Evolutionary conservation across 208 protist genomes (phyloP), one percentile per base, ranked within the genome.

Genomic region (Acanthamoeba lugdunensis): DNA sequence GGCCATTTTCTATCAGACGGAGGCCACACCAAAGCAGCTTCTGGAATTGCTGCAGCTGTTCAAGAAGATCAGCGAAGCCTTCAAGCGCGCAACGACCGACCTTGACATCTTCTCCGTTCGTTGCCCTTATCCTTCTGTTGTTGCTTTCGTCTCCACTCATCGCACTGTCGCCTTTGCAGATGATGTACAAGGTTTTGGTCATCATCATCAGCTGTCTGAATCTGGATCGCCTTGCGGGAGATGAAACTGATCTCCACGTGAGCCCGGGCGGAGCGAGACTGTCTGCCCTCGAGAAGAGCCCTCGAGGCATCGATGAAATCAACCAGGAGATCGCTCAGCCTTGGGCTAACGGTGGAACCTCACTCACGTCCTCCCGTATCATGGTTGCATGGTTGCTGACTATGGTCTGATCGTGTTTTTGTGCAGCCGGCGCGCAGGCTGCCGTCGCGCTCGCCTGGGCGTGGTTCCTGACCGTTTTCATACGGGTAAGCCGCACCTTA

Each of bases 381-480:
- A 25, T n/a, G n/a, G n/a, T n/a, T 61, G 4, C 56, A 61, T 61
- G 14, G 18, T 25, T 67, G 61, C 61, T 67, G 25, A 67, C 61
- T 67, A 0, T 2, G 8, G 25, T 67, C 8, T 7, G 25, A 7
- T 13, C 23, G 25, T 28, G 61, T 23, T 52, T 50, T n/a, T 25
- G 67, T 73, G 67, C 73, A 88, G 79, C 79, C 63, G 52, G 30
- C 6, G 79, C 79, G 1, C 79, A 88, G n/a, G 79, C 30, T 41
- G 79, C 79, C 23, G n/a, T 88, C 23, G 79, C 79, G n/a, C 79
- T 88, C 8, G 79, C 54, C 9, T 88, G 79, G 79, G 45, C 79
- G 4, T 88, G 79, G 79, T 88, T 88, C 52, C 23, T 88, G 48
- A 45, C 45, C 21, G 11, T 63, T 25, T 63, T 45, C 33, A 63